Percentiles rank a stretch among this genome's conserved stretches.
Evolutionary conservation across 2,329 filamentous ascomycete species (phyloP).

Genomic region (Apiospora arundinis): DNA sequence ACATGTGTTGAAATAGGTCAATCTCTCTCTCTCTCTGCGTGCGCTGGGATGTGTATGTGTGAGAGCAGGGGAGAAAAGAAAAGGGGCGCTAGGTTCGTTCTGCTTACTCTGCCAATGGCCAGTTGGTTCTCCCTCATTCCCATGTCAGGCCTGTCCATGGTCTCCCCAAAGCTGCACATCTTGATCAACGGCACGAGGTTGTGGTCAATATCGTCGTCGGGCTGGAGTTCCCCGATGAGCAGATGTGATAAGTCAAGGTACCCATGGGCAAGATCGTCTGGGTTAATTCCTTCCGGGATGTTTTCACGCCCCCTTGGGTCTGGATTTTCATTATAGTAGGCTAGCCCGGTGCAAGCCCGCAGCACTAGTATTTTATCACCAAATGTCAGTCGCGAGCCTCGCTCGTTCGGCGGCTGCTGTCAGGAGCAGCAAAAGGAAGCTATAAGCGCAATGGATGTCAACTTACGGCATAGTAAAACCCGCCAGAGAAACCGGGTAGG

Average conservation of each 20-base stretch:
- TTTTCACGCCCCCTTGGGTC: not conserved
- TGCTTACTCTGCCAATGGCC: constrained; percentile 1
- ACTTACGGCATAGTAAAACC: constrained; percentile 17
- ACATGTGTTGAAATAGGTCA: not conserved
- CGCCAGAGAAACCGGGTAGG: constrained; percentile 19
- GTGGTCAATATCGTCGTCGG: constrained; percentile 7
- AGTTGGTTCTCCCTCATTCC: not conserved
- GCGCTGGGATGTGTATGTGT: not conserved
- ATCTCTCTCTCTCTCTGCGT: not conserved
- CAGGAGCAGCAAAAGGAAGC: not conserved
- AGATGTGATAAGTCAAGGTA: constrained; percentile 17
- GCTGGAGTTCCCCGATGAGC: constrained; percentile 12
- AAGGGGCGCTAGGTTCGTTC: not conserved
- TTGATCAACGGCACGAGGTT: constrained; percentile 6
- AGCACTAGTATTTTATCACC: not conserved
- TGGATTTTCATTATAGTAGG: not conserved
- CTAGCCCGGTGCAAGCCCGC: not conserved
- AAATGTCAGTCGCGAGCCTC: not conserved
- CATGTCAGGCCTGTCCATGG: not conserved
- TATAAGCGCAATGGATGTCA: no score
- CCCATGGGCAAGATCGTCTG: not conserved
- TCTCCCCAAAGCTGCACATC: constrained; percentile 13
- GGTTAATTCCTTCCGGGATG: no score
- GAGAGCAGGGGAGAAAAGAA: not conserved
- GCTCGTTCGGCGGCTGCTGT: not conserved